Evolutionary conservation across 2,329 filamentous ascomycete species (phyloP), one percentile per base, ranked within the genome.

Genomic region (Colletotrichum brevisporum): DNA sequence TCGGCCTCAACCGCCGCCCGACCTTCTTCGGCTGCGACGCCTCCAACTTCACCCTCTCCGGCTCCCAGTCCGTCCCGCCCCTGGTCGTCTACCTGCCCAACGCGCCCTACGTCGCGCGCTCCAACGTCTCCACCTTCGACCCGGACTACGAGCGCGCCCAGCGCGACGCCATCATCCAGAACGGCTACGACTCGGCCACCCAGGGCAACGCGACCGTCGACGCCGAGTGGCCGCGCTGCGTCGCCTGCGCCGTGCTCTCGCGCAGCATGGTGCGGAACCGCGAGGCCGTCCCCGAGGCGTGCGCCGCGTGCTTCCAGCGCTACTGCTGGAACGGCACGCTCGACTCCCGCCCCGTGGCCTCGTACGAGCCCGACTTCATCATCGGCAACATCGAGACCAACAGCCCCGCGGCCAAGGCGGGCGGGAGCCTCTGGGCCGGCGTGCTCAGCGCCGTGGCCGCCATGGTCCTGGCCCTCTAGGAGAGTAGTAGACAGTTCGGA

Each of bases 311-410:
- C 83, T 98, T 98, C 80, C 73, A 84, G 13, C 80, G 84, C 21
- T 98, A 98, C 83, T 99, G 96, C 87, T 99, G 96, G 96, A 89
- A 98, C 78, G 96, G 96, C n/a, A 93, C 88, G 0, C 73, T 76
- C 18, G 76, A 77, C 59, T 69, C 67, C 1, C 56, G 47, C 8
- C 69, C 72, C 39, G 65, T 68, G 4, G 43, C 53, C 1, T 36
- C 31, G 8, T 82, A 82, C 60, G 63, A 76, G 69, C 80, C 80
- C 2, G 60, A 43, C 6, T 76, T 78, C 48, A 76, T 77, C 67
- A 74, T 80, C 48, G 74, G 67, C 21, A 73, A 62, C 47, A 70
- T 62, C 10, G 69, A 64, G 4, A 21, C 62, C 9, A 70, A 71
- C n/a, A 70, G 66, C 13, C 68, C 63, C 12, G 69, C 62, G 18